Conservation (phyloP, 495 filamentous ascomycete species). For the Penicillium ucsense region DNA sequence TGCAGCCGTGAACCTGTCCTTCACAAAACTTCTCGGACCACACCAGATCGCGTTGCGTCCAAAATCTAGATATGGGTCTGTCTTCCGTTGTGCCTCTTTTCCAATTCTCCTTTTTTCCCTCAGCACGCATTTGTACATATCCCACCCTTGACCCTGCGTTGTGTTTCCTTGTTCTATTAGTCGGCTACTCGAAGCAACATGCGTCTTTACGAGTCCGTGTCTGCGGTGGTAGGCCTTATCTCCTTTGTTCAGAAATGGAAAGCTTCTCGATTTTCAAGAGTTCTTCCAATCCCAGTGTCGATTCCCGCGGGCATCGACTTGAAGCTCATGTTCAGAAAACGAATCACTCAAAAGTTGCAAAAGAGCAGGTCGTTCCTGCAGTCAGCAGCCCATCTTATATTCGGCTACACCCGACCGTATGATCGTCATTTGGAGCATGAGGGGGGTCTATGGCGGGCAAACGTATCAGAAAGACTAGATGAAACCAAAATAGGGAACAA, state of each 20-base stretch:
- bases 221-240: constrained; percentile 14
- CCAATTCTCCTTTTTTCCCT: constrained; percentile 5
- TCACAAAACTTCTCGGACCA: constrained; percentile 2
- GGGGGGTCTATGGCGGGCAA: background rate
- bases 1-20: constrained; percentile 3
- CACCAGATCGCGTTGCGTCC: constrained; percentile 9
- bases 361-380: no score
- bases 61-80: constrained; percentile 14
- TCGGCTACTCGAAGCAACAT: constrained; percentile 18
- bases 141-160: constrained; percentile 17
- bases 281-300: constrained; percentile 4
- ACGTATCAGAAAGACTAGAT: background rate
- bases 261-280: constrained; percentile 6
- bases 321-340: no score
- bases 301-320: background rate
- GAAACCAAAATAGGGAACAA: constrained; percentile 7
- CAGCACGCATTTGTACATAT: constrained; percentile 30
- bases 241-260: constrained; percentile 21
- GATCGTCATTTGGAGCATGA: background rate
- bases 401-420: no score
- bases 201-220: constrained; percentile 7
- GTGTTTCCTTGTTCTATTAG: constrained; percentile 30
- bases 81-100: background rate
- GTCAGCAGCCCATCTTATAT: no score
- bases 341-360: no score